Conservation (phyloP, 768 basidiomycete genomes). For the Mycena venus region DNA sequence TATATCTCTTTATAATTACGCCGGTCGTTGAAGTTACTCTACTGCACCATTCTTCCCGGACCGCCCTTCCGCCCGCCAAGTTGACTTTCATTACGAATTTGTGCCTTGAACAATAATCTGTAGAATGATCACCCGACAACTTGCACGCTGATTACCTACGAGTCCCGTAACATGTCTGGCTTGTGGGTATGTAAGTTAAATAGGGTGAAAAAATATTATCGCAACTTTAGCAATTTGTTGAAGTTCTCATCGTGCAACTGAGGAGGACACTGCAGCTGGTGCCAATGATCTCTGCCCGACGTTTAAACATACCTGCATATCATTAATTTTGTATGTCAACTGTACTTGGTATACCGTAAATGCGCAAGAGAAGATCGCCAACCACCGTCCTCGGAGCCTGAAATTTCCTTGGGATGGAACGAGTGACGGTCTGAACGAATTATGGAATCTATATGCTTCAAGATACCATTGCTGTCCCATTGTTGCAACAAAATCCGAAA, state of each 20-base stretch:
- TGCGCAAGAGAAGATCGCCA: too few relatives aligned
- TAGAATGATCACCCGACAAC: not conserved
- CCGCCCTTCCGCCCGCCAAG: not conserved
- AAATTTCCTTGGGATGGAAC: too few relatives aligned
- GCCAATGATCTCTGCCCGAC: not conserved
- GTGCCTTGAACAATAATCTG: not conserved
- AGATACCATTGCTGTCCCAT: too few relatives aligned
- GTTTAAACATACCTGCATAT: not conserved
- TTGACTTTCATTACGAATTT: not conserved
- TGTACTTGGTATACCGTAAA: too few relatives aligned
- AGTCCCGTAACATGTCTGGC: not conserved
- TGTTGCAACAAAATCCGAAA: not conserved
- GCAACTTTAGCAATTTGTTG: not conserved
- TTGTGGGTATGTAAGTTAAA: not conserved
- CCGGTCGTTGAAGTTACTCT: not conserved
- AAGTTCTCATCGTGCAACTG: not conserved
- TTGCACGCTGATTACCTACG: not conserved
- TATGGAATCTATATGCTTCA: too few relatives aligned
- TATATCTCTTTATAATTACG: too few relatives aligned
- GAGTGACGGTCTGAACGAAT: too few relatives aligned
- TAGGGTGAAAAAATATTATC: not conserved
- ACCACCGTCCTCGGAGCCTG: too few relatives aligned
- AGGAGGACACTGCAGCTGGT: not conserved
- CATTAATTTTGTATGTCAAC: not conserved
- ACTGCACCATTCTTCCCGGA: not conserved